These are phyloP conservation scores for Phytophthora meadii DNA, from an alignment of 352 stramenopile genomes.

Conservation along the genomic window DNA sequence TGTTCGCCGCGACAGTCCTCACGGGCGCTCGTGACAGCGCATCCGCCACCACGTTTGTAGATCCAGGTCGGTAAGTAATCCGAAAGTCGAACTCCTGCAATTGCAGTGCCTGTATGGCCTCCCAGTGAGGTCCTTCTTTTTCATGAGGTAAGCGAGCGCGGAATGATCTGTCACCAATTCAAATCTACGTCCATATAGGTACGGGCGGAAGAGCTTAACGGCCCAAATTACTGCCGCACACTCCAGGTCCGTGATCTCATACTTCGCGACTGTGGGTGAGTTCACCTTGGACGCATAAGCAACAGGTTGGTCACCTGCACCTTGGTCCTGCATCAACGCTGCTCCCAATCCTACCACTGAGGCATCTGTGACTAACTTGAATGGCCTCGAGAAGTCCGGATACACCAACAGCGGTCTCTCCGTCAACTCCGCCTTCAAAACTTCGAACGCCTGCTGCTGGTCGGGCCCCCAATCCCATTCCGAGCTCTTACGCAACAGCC, in stretches of 20 bases:
- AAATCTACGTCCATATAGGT: constrained; percentile 1
- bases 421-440: neutral
- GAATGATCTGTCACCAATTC: constrained; percentile 4
- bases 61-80: constrained; percentile 9
- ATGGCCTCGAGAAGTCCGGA: constrained; percentile 34
- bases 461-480: constrained; percentile 32
- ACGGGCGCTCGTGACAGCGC: constrained; percentile 29
- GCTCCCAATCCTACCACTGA: constrained; percentile 26
- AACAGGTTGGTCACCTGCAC: constrained; percentile 7
- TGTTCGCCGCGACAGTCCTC: no score
- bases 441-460: constrained; percentile 25
- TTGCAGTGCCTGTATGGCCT: constrained; percentile 2
- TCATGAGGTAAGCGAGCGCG: neutral
- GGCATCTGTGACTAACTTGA: constrained; percentile 34
- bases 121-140: neutral
- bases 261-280: constrained; percentile 22
- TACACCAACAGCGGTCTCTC: constrained; percentile 13
- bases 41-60: constrained; percentile 26
- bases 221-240: constrained; percentile 16
- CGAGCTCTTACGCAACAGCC: constrained; percentile 23
- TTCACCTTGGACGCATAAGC: constrained; percentile 34
- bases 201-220: neutral
- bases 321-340: constrained; percentile 34
- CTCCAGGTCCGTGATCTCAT: constrained; percentile 35
- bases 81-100: constrained; percentile 12